phyloP scores from a whole-genome alignment of 202 grass and related monocot genomes.

The Carex sylvatica region DNA sequence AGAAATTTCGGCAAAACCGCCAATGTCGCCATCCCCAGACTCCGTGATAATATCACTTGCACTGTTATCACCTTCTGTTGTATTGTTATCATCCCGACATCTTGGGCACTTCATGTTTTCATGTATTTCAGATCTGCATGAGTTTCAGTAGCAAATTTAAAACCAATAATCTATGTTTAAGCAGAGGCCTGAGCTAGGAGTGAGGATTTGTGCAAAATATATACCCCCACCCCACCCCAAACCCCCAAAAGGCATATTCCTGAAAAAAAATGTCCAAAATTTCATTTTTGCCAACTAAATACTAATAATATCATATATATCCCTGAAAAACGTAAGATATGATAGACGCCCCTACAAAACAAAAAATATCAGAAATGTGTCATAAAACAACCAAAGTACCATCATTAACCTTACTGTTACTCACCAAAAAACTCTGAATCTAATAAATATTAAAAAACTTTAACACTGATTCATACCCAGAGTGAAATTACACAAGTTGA shows the following conservation, averaged over 20 bases:
- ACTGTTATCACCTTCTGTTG: slow-evolving; percentile 17
- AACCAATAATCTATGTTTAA: slow-evolving; percentile 8
- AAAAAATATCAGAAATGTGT: not conserved
- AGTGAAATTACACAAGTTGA: not conserved
- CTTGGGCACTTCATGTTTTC: slow-evolving; percentile 89
- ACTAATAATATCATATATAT: not conserved
- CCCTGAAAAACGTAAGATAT: not conserved
- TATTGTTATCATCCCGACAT: slow-evolving; percentile 39
- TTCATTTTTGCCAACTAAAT: not conserved
- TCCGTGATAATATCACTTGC: slow-evolving; percentile 29
- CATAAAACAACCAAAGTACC: not conserved
- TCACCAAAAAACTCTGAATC: not conserved
- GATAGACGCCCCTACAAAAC: not conserved
- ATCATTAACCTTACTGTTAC: not conserved
- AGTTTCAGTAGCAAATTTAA: slow-evolving; percentile 9
- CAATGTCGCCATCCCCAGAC: slow-evolving; percentile 58
- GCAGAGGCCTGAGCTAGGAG: not conserved
- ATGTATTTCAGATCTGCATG: slow-evolving; percentile 88
- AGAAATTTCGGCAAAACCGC: slow-evolving; percentile 73
- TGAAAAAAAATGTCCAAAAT: not conserved
- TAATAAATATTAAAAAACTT: not conserved
- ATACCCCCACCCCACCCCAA: not conserved
- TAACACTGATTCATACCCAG: not conserved
- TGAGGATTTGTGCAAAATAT: not conserved
- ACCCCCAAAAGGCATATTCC: not conserved